Base-by-base conservation (phyloP, 371 early-diverging fungal genomes). In the Thermomucor indicae-seudaticae region DNA sequence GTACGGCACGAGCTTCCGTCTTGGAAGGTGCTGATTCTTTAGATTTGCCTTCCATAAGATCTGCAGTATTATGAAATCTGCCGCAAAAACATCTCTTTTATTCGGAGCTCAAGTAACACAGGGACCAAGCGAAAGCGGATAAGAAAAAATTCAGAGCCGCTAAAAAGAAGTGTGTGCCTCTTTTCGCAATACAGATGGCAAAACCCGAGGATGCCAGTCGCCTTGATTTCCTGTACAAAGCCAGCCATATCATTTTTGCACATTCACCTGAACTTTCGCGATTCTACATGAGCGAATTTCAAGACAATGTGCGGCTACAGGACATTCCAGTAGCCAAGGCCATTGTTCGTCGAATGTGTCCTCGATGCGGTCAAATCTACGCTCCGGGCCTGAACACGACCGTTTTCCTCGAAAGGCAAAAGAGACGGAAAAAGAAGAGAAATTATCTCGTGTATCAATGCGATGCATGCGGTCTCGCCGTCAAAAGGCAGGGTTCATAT, bases 221-320 rank as follows among this genome's bases (percentile, higher is more conserved):
- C n/a, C 51, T 67, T 12, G 67, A 67, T 12, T 67, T 62, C 43
- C 31, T 74, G 30, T 65, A 55, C 49, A 49, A 61, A 27, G 70
- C 75, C 3, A 58, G 70, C 8, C 59, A 62, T 51, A 22, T 34
- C 2, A 39, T 70, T 37, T 51, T 65, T 20, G 47, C 49, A 1
- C 2, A 20, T 2, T 65, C 62, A 20, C 70, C 75, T 16, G 40
- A 47, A 7, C 47, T 74, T 1, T 65, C 68, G 19, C 49, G 70
- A 35, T 74, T 65, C 48, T 74, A 74, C 44, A 67, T 70, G 68
- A 65, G 50, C 31, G 62, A 74, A 51, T 70, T 67, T 40, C 70
- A 74, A 42, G 43, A 59, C 14, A 55, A 57, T 6, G 11, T 70
- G 6, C 47, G 41, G n/a, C 56, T 60, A 28, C 64, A 57, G 37